Evolutionary conservation across 257 asterid genomes (phyloP).

Genomic region (Leptodermis oblonga): DNA sequence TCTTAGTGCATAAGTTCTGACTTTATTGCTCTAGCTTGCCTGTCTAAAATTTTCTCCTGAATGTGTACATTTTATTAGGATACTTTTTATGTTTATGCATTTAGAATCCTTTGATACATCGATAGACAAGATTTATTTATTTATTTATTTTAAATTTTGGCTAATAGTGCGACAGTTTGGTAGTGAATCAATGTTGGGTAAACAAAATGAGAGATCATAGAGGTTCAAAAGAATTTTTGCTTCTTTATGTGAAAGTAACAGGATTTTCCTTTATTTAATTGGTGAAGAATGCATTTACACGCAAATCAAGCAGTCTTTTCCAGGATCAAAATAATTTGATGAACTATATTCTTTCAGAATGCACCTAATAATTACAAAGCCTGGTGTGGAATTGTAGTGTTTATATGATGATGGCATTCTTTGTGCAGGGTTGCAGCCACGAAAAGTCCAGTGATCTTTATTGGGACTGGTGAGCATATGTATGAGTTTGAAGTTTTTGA

Average conservation of each 20-base stretch:
- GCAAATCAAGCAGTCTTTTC: not conserved
- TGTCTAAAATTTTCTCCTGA: not conserved
- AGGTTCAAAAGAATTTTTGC: not conserved
- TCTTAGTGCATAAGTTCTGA: slow-evolving; percentile 87
- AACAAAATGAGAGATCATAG: not conserved
- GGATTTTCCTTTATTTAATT: too few species aligned
- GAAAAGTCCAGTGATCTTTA: slow-evolving; percentile 88
- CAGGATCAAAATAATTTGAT: not conserved
- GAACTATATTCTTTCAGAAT: not conserved
- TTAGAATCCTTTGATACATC: slow-evolving; percentile 26
- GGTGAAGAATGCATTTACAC: too few species aligned
- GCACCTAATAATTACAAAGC: not conserved
- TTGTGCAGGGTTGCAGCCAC: slow-evolving; percentile 88
- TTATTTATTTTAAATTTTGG: not conserved
- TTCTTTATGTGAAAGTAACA: too few species aligned
- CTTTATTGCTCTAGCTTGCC: not conserved
- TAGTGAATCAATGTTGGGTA: not conserved
- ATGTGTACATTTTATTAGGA: not conserved
- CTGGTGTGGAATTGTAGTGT: too few species aligned
- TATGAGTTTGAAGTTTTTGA: slow-evolving; percentile 95
- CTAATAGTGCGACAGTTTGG: not conserved
- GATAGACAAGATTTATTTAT: not conserved
- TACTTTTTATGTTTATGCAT: not conserved
- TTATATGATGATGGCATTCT: slow-evolving; percentile 9
- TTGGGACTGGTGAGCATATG: slow-evolving; percentile 98